Evolutionary conservation across 176 grass and related monocot species (phyloP), one percentile per base, ranked within the genome.

Genomic region (Phragmites australis): DNA sequence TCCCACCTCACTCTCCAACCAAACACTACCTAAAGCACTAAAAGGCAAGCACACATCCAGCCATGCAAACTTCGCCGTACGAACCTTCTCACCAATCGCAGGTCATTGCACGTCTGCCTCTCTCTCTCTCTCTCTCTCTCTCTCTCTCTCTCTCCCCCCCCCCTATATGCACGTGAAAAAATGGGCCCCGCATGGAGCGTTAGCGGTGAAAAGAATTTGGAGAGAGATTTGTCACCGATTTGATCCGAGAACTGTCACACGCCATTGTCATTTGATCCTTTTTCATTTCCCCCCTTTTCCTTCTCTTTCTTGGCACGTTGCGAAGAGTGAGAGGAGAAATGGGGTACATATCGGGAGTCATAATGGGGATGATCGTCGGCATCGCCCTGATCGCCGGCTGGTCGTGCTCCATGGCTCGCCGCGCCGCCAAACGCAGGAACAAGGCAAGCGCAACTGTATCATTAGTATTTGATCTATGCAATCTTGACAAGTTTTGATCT

Each of bases 321-420:
- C 26, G 62, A 43, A 58, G 26, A 7, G n/a, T n/a, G 8, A 17
- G 59, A 57, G 52, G 23, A 57, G 61, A 68, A 52, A 99, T 99
- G 96, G 96, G 90, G 63, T 87, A 95, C 63, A 83, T 99, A 60
- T 89, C 96, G 49, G 96, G 96, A n/a, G 55, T 90, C 31, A n/a
- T 99, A 8, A 75, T 93, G 88, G 96, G 96, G 18, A 61, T 89
- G 82, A 80, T 89, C 51, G 67, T 89, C 22, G 96, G 92, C 65
- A 70, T 99, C 82, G 90, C 88, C 68, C 54, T 99, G 65, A 78
- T 99, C 79, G 90, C 84, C 54, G 90, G 90, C 45, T 95, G 86
- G 92, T 82, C 84, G 39, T 81, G 49, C 52, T 68, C 84, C 84
- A 99, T 99, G 96, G 60, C 54, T 64, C 80, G 80, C 68, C 93